Percentiles rank a stretch among this genome's conserved stretches.
phyloP scores from a whole-genome alignment of 83 land plant genomes.

The Isoetes engelmannii region DNA sequence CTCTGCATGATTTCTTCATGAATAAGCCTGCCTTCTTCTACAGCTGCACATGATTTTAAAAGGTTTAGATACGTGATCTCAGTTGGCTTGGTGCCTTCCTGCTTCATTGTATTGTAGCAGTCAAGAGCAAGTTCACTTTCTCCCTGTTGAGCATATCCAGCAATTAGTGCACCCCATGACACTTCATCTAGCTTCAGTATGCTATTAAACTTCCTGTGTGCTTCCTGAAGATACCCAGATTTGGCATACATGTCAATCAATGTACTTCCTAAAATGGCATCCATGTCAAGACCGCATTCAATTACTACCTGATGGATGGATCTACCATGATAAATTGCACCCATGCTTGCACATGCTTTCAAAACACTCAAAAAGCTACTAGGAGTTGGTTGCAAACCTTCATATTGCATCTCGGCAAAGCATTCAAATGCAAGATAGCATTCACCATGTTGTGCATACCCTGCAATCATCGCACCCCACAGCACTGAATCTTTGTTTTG shows the following conservation, averaged over 20 bases:
- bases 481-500: background rate
- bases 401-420: background rate
- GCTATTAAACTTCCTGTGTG: constrained; percentile 12
- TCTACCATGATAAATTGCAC: background rate
- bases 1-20: constrained; percentile 12
- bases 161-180: constrained; percentile 32
- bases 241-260: constrained; percentile 6
- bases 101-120: background rate
- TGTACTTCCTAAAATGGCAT: background rate
- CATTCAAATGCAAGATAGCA: constrained; percentile 11
- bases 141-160: constrained; percentile 34
- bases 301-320: background rate
- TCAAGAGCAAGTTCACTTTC: constrained; percentile 26
- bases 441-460: constrained; percentile 15
- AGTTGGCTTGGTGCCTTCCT: constrained; percentile 6
- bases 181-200: constrained; percentile 15
- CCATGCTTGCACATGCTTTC: constrained; percentile 4
- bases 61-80: background rate
- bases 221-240: constrained; percentile 18
- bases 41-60: constrained; percentile 10
- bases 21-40: constrained; percentile 12
- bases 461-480: constrained; percentile 1
- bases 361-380: background rate
- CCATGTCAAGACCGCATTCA: background rate
- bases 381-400: constrained; percentile 3